Percentiles rank a stretch among this genome's conserved stretches.
Evolutionary conservation across 768 basidiomycete species (phyloP).

Genomic region (Peribolospora baueri): DNA sequence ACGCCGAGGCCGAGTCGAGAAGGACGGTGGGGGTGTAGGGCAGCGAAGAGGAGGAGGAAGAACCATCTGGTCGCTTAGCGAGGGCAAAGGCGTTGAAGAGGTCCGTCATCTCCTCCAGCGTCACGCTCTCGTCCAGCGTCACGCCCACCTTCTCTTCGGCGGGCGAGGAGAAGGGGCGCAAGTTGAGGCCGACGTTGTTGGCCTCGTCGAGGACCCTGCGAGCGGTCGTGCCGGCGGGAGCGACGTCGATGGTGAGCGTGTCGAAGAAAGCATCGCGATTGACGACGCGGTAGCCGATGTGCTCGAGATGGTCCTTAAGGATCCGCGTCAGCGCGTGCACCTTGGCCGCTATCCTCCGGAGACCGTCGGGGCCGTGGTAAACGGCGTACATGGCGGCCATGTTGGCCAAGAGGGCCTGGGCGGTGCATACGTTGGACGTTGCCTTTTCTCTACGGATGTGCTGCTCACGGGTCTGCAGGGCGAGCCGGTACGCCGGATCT

Average conservation of each 20-base stretch:
- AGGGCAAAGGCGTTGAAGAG: conserved; percentile 54
- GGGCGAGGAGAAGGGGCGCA: conserved; percentile 32
- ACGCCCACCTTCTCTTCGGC: conserved; percentile 56
- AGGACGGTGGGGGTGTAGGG: conserved; percentile 27
- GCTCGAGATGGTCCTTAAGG: conserved; percentile 39
- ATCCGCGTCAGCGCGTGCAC: conserved; percentile 71
- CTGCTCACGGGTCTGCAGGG: conserved; percentile 58
- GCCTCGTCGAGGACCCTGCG: conserved; percentile 46
- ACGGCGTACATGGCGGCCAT: conserved; percentile 95
- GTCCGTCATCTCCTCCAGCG: conserved; percentile 43
- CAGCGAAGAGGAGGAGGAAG: conserved; percentile 17
- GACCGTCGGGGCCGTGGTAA: conserved; percentile 76
- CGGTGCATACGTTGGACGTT: conserved; percentile 94
- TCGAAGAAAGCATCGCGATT: conserved; percentile 65
- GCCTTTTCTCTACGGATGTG: conserved; percentile 50
- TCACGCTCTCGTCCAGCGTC: conserved; percentile 76
- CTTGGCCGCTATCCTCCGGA: conserved; percentile 60
- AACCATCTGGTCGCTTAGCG: conserved; percentile 22
- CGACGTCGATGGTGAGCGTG: conserved; percentile 42
- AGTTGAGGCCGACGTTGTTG: conserved; percentile 44
- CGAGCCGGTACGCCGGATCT: conserved; percentile 67
- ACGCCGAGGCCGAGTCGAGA: conserved; percentile 19
- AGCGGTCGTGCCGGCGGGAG: conserved; percentile 29
- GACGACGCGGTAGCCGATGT: conserved; percentile 45
- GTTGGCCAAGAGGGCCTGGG: conserved; percentile 89